Conservation (phyloP, 805 yeast genomes). For the Wickerhamiella australiensis region DNA sequence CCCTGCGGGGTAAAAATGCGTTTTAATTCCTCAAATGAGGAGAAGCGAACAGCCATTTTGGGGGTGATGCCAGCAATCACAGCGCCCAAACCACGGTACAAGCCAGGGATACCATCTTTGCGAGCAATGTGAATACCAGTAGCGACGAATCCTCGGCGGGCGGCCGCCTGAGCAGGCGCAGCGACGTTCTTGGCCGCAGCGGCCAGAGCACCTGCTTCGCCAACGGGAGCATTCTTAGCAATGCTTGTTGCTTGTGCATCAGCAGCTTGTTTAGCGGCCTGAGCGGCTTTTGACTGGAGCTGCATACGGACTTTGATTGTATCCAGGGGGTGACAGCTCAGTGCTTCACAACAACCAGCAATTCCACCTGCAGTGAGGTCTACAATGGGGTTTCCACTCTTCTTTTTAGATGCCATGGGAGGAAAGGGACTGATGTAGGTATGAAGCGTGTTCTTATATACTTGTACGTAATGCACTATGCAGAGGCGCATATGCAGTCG, state of each 20-base stretch:
- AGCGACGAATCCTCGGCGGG: slow-evolving; percentile 69
- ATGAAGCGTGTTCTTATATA: not conserved
- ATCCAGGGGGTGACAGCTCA: slow-evolving; percentile 95
- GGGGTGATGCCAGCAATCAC: slow-evolving; percentile 96
- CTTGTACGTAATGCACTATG: slow-evolving; percentile 9
- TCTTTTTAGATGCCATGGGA: slow-evolving; percentile 18
- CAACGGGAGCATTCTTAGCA: slow-evolving; percentile 12
- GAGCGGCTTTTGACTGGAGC: slow-evolving; percentile 50
- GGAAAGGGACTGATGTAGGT: not conserved
- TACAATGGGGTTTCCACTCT: slow-evolving; percentile 23
- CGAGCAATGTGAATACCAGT: slow-evolving; percentile 71
- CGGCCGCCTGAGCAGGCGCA: slow-evolving; percentile 20
- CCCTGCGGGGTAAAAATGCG: slow-evolving; percentile 45
- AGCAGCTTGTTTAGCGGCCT: slow-evolving; percentile 21
- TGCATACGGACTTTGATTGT: slow-evolving; percentile 98
- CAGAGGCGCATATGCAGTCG: slow-evolving; percentile 4
- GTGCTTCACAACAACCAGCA: slow-evolving; percentile 95
- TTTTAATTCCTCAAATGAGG: slow-evolving; percentile 85
- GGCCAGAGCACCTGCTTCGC: slow-evolving; percentile 13
- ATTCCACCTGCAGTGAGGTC: slow-evolving; percentile 77
- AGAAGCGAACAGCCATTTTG: slow-evolving; percentile 93
- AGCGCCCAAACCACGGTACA: slow-evolving; percentile 93
- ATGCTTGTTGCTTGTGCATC: slow-evolving; percentile 14
- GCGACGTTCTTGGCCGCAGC: slow-evolving; percentile 12
- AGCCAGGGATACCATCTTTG: slow-evolving; percentile 72